Conservation (phyloP, 2,329 filamentous ascomycete genomes). For the Pseudocercospora eumusae region DNA sequence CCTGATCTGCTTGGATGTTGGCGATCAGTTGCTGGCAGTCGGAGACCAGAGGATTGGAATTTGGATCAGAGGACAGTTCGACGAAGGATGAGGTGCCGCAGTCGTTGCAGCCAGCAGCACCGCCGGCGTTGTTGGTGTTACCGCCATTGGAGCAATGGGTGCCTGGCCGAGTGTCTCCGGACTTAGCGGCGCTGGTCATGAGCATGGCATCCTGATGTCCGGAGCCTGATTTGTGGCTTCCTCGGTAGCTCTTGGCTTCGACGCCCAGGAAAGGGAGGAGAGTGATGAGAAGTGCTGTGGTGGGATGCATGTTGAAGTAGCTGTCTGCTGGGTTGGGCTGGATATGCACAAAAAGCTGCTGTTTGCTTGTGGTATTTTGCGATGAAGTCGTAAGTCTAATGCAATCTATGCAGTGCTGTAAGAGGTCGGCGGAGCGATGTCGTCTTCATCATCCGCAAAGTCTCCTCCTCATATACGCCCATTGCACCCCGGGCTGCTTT, state of each 20-base stretch:
- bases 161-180: background rate
- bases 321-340: background rate
- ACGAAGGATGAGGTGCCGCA: conserved; percentile 20
- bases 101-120: conserved; percentile 15
- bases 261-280: conserved; percentile 13
- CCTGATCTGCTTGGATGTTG: conserved; percentile 11
- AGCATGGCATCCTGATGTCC: background rate
- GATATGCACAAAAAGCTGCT: background rate
- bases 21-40: conserved; percentile 18
- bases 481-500: conserved; percentile 8
- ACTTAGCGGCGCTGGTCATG: background rate
- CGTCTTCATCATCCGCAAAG: background rate
- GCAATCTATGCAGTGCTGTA: background rate
- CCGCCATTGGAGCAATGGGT: background rate
- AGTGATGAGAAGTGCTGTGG: conserved; percentile 9
- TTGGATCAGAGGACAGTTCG: background rate
- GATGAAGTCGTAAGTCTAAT: conserved; percentile 1
- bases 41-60: conserved; percentile 1
- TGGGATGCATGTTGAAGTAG: conserved; percentile 12
- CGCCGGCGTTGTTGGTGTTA: conserved; percentile 14
- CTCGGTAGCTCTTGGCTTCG: conserved; percentile 10
- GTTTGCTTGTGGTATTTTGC: background rate
- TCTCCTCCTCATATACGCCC: background rate
- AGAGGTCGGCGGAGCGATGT: background rate
- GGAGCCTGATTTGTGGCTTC: background rate